phyloP scores from a whole-genome alignment of 495 filamentous ascomycete genomes.

The Podospora australis region DNA sequence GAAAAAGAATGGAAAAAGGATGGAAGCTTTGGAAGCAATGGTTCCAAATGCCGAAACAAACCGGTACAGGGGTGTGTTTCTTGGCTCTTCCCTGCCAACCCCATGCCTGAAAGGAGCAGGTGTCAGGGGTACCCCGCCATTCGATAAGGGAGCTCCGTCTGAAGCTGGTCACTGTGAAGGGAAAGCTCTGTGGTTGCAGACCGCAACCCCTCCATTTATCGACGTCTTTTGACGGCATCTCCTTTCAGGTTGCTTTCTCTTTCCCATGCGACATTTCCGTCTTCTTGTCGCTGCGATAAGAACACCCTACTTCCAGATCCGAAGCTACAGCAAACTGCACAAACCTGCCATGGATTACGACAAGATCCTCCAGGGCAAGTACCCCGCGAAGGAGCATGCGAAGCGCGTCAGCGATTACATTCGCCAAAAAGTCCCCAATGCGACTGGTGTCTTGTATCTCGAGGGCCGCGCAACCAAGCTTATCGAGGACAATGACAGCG shows the following conservation, averaged over 20 bases:
- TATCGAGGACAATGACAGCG: slow-evolving; percentile 77
- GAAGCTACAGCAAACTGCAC: not conserved
- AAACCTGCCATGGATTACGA: slow-evolving; percentile 26
- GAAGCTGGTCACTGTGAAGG: too few species aligned
- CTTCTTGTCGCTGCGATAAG: not conserved
- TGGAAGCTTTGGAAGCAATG: too few species aligned
- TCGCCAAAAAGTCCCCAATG: slow-evolving; percentile 49
- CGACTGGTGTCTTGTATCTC: slow-evolving; percentile 70
- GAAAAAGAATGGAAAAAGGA: too few species aligned
- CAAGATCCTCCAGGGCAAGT: slow-evolving; percentile 58
- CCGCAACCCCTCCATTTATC: too few species aligned
- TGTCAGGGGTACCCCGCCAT: not conserved
- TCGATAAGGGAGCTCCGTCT: too few species aligned
- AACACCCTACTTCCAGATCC: not conserved
- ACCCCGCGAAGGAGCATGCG: slow-evolving; percentile 91
- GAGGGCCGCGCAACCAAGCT: slow-evolving; percentile 74
- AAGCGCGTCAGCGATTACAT: slow-evolving; percentile 75
- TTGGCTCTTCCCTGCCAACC: not conserved
- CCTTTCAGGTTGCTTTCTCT: not conserved
- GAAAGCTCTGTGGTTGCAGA: too few species aligned
- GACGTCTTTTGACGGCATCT: too few species aligned
- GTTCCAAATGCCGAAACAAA: not conserved
- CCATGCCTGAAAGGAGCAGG: too few species aligned
- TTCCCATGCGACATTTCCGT: not conserved
- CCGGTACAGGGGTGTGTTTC: not conserved